A percentile compares a stretch with the other conserved stretches of the same genome.
phyloP scores from a whole-genome alignment of 441 rosid genomes.

The Gossypium aridum region DNA sequence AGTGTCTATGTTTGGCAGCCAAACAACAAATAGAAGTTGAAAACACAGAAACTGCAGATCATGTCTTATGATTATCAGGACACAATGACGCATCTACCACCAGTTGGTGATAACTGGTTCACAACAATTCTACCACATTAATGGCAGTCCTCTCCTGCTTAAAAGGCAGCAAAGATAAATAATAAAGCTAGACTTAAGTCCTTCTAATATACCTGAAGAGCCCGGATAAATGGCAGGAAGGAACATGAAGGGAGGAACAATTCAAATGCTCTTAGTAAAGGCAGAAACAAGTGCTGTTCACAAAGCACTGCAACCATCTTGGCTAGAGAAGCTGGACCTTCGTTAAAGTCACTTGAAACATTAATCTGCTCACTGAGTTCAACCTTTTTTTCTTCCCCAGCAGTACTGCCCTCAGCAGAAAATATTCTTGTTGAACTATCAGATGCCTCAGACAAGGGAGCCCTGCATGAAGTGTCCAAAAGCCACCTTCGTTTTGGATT shows the following conservation, averaged over 20 bases:
- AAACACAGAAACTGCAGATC: slow-evolving; percentile 9
- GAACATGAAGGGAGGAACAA: slow-evolving; percentile 98
- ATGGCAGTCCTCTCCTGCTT: slow-evolving; percentile 3
- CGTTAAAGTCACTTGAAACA: slow-evolving; percentile 46
- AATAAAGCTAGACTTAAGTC: slow-evolving; percentile 9
- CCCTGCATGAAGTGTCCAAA: slow-evolving; percentile 45
- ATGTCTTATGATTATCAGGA: slow-evolving; percentile 12
- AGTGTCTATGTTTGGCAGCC: slow-evolving; percentile 7
- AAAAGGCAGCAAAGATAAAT: slow-evolving; percentile 19
- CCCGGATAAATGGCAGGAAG: slow-evolving; percentile 86
- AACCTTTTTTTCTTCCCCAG: slow-evolving; percentile 42
- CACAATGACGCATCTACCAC: not conserved
- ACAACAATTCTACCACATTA: slow-evolving; percentile 1
- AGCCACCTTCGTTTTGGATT: slow-evolving; percentile 89
- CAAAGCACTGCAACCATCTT: slow-evolving; percentile 97
- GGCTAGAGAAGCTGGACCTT: slow-evolving; percentile 63
- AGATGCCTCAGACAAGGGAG: slow-evolving; percentile 33
- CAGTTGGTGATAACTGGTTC: not conserved
- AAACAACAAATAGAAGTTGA: slow-evolving; percentile 5
- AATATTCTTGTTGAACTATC: slow-evolving; percentile 30
- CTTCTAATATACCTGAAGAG: slow-evolving; percentile 81
- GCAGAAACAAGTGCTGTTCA: slow-evolving; percentile 88
- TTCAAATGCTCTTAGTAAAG: slow-evolving; percentile 95
- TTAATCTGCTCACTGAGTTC: slow-evolving; percentile 35
- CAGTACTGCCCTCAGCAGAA: slow-evolving; percentile 28